These are phyloP conservation scores for Lumnitzera littorea DNA, from an alignment of 345 rosid genomes.

Conservation along the genomic window DNA sequence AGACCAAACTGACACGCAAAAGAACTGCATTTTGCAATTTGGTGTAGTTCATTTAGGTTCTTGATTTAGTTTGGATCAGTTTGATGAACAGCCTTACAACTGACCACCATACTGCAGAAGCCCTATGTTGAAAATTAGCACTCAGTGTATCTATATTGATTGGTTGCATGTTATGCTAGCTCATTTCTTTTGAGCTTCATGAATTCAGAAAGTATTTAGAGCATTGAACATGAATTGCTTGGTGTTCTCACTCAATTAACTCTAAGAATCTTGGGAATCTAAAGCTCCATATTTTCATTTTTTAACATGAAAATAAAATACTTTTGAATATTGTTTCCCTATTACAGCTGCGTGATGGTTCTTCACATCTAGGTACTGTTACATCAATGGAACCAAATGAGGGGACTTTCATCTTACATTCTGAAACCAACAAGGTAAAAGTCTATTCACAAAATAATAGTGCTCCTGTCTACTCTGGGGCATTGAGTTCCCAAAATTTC, in stretches of 20 bases:
- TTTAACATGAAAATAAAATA: slow-evolving; percentile 1
- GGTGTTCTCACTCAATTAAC: no score
- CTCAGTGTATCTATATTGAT: background rate
- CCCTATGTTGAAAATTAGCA: no score
- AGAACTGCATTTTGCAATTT: no score
- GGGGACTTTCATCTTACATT: slow-evolving; percentile 59
- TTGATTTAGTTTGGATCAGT: no score
- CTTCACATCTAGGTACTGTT: slow-evolving; percentile 78
- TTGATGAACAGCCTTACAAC: no score
- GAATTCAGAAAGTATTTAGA: no score
- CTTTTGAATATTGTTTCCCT: slow-evolving; percentile 12
- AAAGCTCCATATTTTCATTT: background rate
- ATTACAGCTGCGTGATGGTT: slow-evolving; percentile 85
- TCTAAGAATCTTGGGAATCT: background rate
- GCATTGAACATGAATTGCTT: no score
- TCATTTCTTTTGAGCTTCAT: background rate
- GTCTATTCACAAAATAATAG: background rate
- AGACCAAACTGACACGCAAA: no score
- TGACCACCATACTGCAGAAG: no score
- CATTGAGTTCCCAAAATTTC: background rate
- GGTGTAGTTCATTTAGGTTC: no score
- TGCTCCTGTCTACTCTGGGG: background rate
- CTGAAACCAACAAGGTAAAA: slow-evolving; percentile 61
- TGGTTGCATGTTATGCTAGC: background rate
- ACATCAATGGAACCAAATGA: slow-evolving; percentile 98